A percentile compares a stretch with the other conserved stretches of the same genome.
These are phyloP conservation scores for Monosporascus sp. DNA, from an alignment of 2,329 filamentous ascomycete species.

Conservation along the genomic window DNA sequence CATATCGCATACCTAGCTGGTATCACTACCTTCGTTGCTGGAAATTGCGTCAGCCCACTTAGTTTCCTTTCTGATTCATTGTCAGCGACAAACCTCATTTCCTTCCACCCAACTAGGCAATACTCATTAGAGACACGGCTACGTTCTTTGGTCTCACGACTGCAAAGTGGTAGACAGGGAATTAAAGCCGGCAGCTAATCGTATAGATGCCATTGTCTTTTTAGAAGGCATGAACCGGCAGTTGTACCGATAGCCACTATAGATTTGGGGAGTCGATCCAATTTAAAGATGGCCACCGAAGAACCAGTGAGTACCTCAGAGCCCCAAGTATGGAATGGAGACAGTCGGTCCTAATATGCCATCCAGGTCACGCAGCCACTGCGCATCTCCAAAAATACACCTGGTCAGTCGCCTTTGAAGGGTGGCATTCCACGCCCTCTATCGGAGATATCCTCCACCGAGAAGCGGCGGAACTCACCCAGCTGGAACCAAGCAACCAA, in stretches of 20 bases:
- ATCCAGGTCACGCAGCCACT: conserved; percentile 53
- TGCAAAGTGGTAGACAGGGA: not conserved
- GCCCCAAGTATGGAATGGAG: not conserved
- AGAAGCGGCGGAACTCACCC: conserved; percentile 84
- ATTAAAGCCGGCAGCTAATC: not conserved
- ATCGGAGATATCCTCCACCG: conserved; percentile 81
- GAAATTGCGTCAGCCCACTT: not conserved
- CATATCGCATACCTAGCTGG: not conserved
- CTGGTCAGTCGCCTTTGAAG: conserved; percentile 57
- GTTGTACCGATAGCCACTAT: conserved; percentile 12
- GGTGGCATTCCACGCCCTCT: conserved; percentile 66
- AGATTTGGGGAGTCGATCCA: conserved; percentile 13
- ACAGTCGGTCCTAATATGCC: conserved; percentile 4
- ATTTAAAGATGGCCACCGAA: conserved; percentile 23
- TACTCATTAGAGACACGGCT: not conserved
- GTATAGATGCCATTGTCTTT: not conserved
- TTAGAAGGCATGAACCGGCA: conserved; percentile 19
- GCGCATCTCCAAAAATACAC: conserved; percentile 68
- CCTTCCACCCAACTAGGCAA: not conserved
- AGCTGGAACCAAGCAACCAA: conserved; percentile 76
- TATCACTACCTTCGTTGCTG: not conserved
- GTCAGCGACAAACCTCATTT: not conserved
- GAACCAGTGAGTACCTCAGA: conserved; percentile 20
- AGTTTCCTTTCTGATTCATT: not conserved
- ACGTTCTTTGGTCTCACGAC: not conserved